A percentile compares a stretch with the other conserved stretches of the same genome.
phyloP scores from a whole-genome alignment of 2,329 filamentous ascomycete species.

The Trichoderma sp. region DNA sequence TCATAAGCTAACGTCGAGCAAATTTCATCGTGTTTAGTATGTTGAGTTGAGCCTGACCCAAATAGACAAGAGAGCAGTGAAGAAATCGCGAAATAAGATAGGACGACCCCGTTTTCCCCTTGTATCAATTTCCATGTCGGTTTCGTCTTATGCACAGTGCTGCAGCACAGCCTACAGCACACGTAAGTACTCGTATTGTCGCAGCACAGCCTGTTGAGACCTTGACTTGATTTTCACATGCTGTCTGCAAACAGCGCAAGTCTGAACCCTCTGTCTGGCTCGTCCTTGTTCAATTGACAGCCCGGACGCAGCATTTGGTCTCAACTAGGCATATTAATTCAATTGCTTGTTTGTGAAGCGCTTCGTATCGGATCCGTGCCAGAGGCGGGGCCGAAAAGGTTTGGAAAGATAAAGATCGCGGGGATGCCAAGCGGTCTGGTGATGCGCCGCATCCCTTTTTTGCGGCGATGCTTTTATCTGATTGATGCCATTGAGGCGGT shows the following conservation, averaged over 20 bases:
- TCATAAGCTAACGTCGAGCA: background rate
- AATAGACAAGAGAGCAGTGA: background rate
- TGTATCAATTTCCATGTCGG: background rate
- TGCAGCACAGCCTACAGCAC: background rate
- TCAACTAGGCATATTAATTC: background rate
- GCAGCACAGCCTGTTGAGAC: background rate
- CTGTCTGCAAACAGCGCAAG: background rate
- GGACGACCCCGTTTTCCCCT: background rate
- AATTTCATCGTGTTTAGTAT: background rate
- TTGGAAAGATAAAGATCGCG: conserved; percentile 8
- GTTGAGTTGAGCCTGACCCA: background rate
- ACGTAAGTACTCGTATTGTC: background rate
- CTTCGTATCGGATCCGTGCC: background rate
- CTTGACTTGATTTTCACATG: background rate
- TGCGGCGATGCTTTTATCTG: background rate
- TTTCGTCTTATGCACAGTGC: conserved; percentile 15
- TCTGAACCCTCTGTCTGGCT: background rate
- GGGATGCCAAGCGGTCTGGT: conserved; percentile 18
- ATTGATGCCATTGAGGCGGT: background rate
- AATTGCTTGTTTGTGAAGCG: background rate
- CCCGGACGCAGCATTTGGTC: background rate
- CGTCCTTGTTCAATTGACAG: background rate
- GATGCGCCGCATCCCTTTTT: background rate
- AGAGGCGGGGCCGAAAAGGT: background rate
- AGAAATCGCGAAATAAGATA: background rate